These are phyloP conservation scores for Eucalyptus regnans DNA, from an alignment of 345 rosid genomes.

Conservation along the genomic window DNA sequence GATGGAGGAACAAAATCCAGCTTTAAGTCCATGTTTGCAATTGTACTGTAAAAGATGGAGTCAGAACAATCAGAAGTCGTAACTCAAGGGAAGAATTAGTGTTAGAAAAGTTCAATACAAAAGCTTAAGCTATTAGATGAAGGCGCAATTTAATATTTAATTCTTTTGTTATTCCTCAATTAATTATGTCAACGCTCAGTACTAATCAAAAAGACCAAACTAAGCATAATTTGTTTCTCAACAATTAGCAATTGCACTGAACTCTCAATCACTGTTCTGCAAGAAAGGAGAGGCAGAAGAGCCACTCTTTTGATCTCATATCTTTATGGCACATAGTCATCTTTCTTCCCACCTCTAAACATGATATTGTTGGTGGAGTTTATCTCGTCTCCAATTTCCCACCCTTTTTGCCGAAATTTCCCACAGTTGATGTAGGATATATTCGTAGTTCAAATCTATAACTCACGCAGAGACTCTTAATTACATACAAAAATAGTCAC, in stretches of 20 bases:
- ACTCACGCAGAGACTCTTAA: neutral
- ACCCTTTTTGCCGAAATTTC: neutral
- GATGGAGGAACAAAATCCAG: conserved; percentile 84
- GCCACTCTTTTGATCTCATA: neutral
- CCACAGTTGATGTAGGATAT: neutral
- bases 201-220: no score
- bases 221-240: no score
- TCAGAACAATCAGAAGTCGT: neutral
- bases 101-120: no score
- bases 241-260: neutral
- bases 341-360: neutral
- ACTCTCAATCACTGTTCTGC: neutral
- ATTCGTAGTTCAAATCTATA: neutral
- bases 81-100: neutral
- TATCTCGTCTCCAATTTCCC: neutral
- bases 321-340: neutral
- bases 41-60: conserved; percentile 45
- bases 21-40: conserved; percentile 76
- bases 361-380: neutral
- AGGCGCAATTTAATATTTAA: no score
- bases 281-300: neutral
- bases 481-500: neutral
- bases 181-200: no score
- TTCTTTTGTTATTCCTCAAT: no score
- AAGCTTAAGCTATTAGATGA: no score